Base-by-base conservation (phyloP, 2,329 filamentous ascomycete genomes). In the Colletotrichum orbiculare region DNA sequence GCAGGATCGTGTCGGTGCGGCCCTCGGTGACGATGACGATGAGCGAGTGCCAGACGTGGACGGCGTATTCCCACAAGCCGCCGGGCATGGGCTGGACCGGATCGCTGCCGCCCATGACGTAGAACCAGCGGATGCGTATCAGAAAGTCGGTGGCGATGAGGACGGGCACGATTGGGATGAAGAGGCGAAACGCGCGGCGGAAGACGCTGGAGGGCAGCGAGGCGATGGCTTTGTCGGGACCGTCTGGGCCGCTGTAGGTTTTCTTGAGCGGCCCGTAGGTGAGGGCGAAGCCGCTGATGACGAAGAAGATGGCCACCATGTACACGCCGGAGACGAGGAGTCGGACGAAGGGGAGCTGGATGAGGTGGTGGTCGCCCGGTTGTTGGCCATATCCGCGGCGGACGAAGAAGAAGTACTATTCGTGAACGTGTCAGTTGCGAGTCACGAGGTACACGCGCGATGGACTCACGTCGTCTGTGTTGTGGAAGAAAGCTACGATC, bases 401-500 rank as follows among this genome's bases (percentile, higher is more conserved):
- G 17, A 66, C 35, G 39, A 43, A 62, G 39, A 43, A 56, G 6
- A 8, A 13, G 49, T 43, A 67, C 53, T 55, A n/a, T 25, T 11
- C 9, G 37, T 8, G 6, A 9, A 9, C 8, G 34, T n/a, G 39
- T 64, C n/a, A 60, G 71, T 79, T 78, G 73, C 8, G 0, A n/a
- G 25, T 38, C 12, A 5, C 11, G 12, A 52, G 35, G 6, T 0
- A 15, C n/a, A 4, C 13, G 9, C 25, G 79, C 11, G 41, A 12
- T 42, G 6, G 11, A 58, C 60, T 63, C 35, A 63, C 68, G 8
- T 74, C 54, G 17, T 55, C 48, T 15, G 43, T 64, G 69, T 82
- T 84, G 72, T 87, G 85, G 67, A 82, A 86, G 71, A 86, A 82
- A 71, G 82, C 83, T 67, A 87, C 85, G 59, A 83, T 78, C 34